Conservation (phyloP, 768 basidiomycete species). For the Trametes elegans region DNA sequence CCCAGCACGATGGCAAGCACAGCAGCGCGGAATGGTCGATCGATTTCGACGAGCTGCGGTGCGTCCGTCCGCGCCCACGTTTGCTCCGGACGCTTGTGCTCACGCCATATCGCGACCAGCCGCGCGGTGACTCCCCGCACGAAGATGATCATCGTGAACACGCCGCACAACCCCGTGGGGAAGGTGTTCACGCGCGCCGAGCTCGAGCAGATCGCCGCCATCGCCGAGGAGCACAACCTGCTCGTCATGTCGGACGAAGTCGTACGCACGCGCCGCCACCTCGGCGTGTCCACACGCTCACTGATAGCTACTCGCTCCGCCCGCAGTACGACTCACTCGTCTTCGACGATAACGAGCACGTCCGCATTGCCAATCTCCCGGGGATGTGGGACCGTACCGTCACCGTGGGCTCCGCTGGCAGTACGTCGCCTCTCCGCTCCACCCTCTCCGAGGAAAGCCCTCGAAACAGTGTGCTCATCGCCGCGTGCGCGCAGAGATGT, state of each 20-base stretch:
- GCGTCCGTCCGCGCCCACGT: constrained; percentile 15
- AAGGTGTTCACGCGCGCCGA: constrained; percentile 90
- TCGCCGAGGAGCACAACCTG: constrained; percentile 91
- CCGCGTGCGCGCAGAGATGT: constrained; percentile 62
- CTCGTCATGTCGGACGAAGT: constrained; percentile 97
- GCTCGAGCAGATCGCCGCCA: constrained; percentile 77
- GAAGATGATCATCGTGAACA: constrained; percentile 95
- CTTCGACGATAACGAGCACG: constrained; percentile 84
- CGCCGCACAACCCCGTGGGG: constrained; percentile 97
- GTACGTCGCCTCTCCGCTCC: constrained; percentile 39
- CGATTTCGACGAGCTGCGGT: constrained; percentile 87
- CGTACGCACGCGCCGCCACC: constrained; percentile 3
- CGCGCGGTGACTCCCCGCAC: constrained; percentile 83
- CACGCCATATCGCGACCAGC: constrained; percentile 39
- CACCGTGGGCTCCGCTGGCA: constrained; percentile 94
- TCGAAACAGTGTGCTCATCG: not conserved
- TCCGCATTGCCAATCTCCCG: constrained; percentile 90
- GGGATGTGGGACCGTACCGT: constrained; percentile 99
- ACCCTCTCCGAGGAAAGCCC: not conserved
- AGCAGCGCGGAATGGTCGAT: constrained; percentile 83
- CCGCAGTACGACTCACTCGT: constrained; percentile 89
- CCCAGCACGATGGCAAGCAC: constrained; percentile 47
- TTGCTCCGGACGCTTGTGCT: constrained; percentile 1
- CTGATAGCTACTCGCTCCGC: not conserved
- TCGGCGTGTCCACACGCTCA: not conserved